Evolutionary conservation across 1,284 basidiomycete genomes (phyloP).

Genomic region (Melampsora americana): DNA sequence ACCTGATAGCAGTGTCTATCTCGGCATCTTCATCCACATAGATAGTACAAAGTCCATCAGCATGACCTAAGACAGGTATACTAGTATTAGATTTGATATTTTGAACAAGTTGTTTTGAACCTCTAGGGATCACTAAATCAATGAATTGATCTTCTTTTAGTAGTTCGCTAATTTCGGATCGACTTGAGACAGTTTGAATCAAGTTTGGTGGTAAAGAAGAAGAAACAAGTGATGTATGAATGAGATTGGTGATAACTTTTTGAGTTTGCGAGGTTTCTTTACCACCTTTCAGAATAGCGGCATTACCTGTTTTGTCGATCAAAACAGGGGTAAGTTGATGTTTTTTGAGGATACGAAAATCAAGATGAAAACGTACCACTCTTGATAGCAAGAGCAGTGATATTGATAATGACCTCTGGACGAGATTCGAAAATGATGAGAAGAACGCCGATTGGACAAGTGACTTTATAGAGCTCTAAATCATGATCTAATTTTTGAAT

Average conservation of each 20-base stretch:
- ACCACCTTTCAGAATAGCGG: slow-evolving; percentile 93
- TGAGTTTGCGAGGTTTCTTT: slow-evolving; percentile 84
- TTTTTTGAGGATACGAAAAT: neutral
- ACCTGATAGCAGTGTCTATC: slow-evolving; percentile 70
- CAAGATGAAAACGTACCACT: slow-evolving; percentile 64
- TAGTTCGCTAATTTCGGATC: slow-evolving; percentile 83
- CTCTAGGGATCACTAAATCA: slow-evolving; percentile 93
- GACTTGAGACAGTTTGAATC: slow-evolving; percentile 86
- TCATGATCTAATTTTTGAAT: slow-evolving; percentile 80
- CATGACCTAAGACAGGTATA: slow-evolving; percentile 98
- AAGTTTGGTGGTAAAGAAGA: slow-evolving; percentile 74
- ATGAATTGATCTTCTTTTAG: slow-evolving; percentile 85
- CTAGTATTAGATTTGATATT: slow-evolving; percentile 84
- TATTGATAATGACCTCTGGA: slow-evolving; percentile 97
- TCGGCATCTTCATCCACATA: slow-evolving; percentile 83
- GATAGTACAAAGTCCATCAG: slow-evolving; percentile 86
- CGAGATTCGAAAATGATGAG: slow-evolving; percentile 97
- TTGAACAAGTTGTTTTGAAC: slow-evolving; percentile 83
- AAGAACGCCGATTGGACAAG: slow-evolving; percentile 93
- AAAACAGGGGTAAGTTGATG: slow-evolving; percentile 36
- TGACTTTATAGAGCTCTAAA: slow-evolving; percentile 85
- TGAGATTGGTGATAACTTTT: slow-evolving; percentile 69
- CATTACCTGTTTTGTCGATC: slow-evolving; percentile 65
- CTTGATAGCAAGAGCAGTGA: slow-evolving; percentile 92
- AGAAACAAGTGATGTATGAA: slow-evolving; percentile 69